These are phyloP conservation scores for Pythium dissotocum DNA, from an alignment of 352 stramenopile genomes.

Conservation along the genomic window DNA sequence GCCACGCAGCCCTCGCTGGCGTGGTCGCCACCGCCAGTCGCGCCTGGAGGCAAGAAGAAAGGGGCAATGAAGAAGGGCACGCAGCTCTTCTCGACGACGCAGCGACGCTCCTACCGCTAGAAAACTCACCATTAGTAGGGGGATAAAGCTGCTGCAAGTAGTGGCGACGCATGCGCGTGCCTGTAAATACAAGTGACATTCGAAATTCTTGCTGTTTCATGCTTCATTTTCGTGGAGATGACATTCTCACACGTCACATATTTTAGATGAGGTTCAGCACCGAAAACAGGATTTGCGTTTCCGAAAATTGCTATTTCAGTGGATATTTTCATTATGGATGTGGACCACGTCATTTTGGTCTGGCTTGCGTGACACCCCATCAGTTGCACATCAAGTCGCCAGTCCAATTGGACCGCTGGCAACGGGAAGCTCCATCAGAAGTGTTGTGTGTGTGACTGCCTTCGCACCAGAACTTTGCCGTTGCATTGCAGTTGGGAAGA, in stretches of 20 bases:
- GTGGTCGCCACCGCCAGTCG: slow-evolving; percentile 32
- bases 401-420: neutral
- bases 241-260: slow-evolving; percentile 10
- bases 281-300: neutral
- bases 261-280: neutral
- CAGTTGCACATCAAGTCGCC: neutral
- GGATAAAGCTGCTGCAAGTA: neutral
- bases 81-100: slow-evolving; percentile 66
- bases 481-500: neutral
- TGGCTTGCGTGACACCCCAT: neutral
- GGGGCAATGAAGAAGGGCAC: slow-evolving; percentile 67
- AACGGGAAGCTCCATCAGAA: no score
- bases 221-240: neutral
- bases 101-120: slow-evolving; percentile 76
- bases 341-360: neutral
- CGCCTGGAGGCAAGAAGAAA: slow-evolving; percentile 60
- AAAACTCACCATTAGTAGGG: neutral
- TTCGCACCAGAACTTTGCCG: no score
- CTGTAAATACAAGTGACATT: neutral
- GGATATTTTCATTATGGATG: neutral
- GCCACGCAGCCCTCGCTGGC: slow-evolving; percentile 21
- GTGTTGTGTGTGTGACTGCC: no score
- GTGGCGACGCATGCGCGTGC: neutral
- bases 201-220: neutral
- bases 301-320: neutral